Base-by-base conservation (phyloP, 257 asterid species). In the Thymus quinquecostatus region DNA sequence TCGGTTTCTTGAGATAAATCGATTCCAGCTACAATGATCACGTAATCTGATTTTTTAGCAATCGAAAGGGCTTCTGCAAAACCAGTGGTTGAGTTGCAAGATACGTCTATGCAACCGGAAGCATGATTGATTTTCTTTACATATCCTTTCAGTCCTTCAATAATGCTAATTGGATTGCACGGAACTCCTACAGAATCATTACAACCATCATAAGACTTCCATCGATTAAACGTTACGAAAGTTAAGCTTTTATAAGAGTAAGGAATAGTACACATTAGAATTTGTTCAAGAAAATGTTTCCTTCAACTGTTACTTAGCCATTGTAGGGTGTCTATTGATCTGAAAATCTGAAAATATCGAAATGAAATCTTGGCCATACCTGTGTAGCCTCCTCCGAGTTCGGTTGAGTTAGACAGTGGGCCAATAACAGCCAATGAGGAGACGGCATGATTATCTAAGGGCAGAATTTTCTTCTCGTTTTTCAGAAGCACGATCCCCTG, bases 401-500 rank as follows among this genome's bases (percentile, higher is more conserved):
- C 55, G 69, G 85, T 94, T 13, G 88, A 77, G 70, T 91, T 89
- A 53, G 95, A 90, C 83, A 94, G 51, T 1, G 97, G 97, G 14
- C 99, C 97, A 34, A 94, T 82, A 13, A 94, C 69, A 43, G 99
- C 97, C 58, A 91, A 76, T 47, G 97, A 87, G 59, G 95, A 80
- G 44, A 88, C 69, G 6, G 48, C 33, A 48, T 66, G 81, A 75
- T 77, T 82, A 60, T 85, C 50, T 47, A 90, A 80, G 51, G 99
- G 99, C 44, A 94, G 78, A 74, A 85, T 71, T 58, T 85, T 84
- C 54, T 78, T 68, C 72, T 85, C 86, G 50, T 91, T 94, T 77
- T 94, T 91, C 56, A 91, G 88, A 79, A 94, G 97, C 69, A 94
- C 99, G 61, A 86, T 88, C 9, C 99, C 97, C 89, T 94, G 97